These are phyloP conservation scores for Suillus fuscotomentosus DNA, from an alignment of 768 basidiomycete genomes.

Conservation along the genomic window DNA sequence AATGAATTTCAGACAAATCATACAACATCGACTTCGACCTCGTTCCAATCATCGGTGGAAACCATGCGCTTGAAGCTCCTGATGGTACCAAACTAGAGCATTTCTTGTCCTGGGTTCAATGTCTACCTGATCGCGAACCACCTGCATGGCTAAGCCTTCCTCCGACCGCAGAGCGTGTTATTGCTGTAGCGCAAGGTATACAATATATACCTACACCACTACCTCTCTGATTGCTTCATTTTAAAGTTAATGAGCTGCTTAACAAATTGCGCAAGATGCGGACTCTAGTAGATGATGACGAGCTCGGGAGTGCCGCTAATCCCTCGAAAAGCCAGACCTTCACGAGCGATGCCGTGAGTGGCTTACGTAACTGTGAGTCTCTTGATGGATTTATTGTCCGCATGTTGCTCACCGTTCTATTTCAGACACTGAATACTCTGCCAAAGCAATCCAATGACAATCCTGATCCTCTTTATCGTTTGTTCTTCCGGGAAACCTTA, in stretches of 20 bases:
- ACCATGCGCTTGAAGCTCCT: slow-evolving; percentile 64
- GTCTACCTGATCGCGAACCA: slow-evolving; percentile 88
- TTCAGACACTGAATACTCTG: slow-evolving; percentile 62
- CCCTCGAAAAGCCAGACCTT: slow-evolving; percentile 64
- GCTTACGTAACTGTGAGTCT: slow-evolving; percentile 63
- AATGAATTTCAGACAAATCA: slow-evolving; percentile 31
- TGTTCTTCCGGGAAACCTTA: slow-evolving; percentile 84
- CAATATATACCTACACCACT: slow-evolving; percentile 8
- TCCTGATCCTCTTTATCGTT: slow-evolving; percentile 82
- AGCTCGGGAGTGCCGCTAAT: slow-evolving; percentile 47
- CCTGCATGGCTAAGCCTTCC: slow-evolving; percentile 95
- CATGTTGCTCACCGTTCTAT: slow-evolving; percentile 11
- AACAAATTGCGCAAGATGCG: slow-evolving; percentile 92
- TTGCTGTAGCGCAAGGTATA: slow-evolving; percentile 87
- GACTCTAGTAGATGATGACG: slow-evolving; percentile 81
- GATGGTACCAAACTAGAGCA: slow-evolving; percentile 93
- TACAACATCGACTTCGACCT: slow-evolving; percentile 94
- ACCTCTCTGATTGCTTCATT: slow-evolving; percentile 2
- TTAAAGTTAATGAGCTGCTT: slow-evolving; percentile 74
- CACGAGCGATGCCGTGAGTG: slow-evolving; percentile 83
- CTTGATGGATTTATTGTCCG: not conserved
- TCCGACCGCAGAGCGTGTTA: slow-evolving; percentile 87
- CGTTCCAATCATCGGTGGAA: slow-evolving; percentile 61
- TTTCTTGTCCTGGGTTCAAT: slow-evolving; percentile 87
- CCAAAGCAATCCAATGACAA: slow-evolving; percentile 66